These are phyloP conservation scores for Vinca minor DNA, from an alignment of 257 asterid species.

Conservation along the genomic window DNA sequence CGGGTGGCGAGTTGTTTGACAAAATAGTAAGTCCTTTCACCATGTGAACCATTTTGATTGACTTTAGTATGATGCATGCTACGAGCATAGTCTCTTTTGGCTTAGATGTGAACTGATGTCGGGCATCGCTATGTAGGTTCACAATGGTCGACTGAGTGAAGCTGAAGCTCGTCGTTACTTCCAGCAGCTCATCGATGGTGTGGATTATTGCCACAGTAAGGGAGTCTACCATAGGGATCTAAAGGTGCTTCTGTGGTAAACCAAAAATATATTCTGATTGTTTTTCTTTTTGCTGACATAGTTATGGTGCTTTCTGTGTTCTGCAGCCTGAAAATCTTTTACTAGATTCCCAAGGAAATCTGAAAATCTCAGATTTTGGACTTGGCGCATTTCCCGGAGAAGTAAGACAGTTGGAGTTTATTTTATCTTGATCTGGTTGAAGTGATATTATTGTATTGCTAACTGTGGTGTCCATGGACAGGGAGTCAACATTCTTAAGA, in stretches of 20 bases:
- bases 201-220: slow-evolving; percentile 87
- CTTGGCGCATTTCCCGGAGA: slow-evolving; percentile 85
- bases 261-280: background rate
- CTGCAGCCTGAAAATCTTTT: slow-evolving; percentile 94
- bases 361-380: slow-evolving; percentile 94
- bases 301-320: slow-evolving; percentile 20
- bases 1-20: slow-evolving; percentile 99
- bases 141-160: slow-evolving; percentile 91
- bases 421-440: background rate
- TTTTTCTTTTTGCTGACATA: slow-evolving; percentile 11
- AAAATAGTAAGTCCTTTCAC: slow-evolving; percentile 67
- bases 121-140: slow-evolving; percentile 46
- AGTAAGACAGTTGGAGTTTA: slow-evolving; percentile 35
- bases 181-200: slow-evolving; percentile 97
- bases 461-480: slow-evolving; percentile 24
- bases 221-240: slow-evolving; percentile 96
- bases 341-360: slow-evolving; percentile 90
- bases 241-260: slow-evolving; percentile 46
- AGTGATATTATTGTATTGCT: slow-evolving; percentile 18
- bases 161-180: slow-evolving; percentile 89
- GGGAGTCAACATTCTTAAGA: slow-evolving; percentile 85
- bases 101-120: slow-evolving; percentile 1
- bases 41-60: background rate
- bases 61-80: background rate
- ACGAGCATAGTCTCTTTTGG: background rate